Evolutionary conservation across 2,329 filamentous ascomycete genomes (phyloP), one percentile per base, ranked within the genome.

Genomic region (Apiospora pterosperma): DNA sequence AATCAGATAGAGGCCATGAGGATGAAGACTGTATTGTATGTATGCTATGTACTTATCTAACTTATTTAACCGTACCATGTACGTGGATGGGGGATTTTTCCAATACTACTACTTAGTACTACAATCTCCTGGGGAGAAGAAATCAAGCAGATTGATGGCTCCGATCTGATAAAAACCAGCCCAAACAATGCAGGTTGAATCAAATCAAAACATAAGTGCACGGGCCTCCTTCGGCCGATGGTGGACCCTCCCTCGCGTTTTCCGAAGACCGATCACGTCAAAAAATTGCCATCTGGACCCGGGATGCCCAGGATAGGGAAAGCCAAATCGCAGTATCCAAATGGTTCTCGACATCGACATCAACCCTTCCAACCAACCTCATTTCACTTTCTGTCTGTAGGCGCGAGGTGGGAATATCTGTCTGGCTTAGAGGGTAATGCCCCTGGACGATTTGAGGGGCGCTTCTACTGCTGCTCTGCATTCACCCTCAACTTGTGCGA

Each of bases 401-500:
- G 28, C 48, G 48, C 48, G 16, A 25, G 28, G 48, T 55, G 48
- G 48, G 19, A 55, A 34, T 34, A 34, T 28, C 23, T 23, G 25
- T 64, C 21, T 39, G 41, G 36, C 14, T n/a, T 36, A 41, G 28
- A 52, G 61, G 75, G 82, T 79, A 79, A 87, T 87, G 85, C 86
- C 84, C 80, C 78, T 85, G 78, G 81, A 81, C 76, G 85, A 84
- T 75, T 55, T 55, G n/a, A 25, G 48, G 48, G 34, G 48, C 48
- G 34, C 48, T 55, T 34, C 48, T 16, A 55, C 48, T 11, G n/a
- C 48, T 55, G 48, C 48, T 55, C 48, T 28, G 48, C 48, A 55
- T 60, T 60, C 36, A 21, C 36, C 36, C 36, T 21, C 31, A 28
- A 12, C 58, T 38, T 28, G n/a, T 38, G 72, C 72, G 63, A 73